Conservation (phyloP, 495 filamentous ascomycete species). For the Lepraria neglecta region DNA sequence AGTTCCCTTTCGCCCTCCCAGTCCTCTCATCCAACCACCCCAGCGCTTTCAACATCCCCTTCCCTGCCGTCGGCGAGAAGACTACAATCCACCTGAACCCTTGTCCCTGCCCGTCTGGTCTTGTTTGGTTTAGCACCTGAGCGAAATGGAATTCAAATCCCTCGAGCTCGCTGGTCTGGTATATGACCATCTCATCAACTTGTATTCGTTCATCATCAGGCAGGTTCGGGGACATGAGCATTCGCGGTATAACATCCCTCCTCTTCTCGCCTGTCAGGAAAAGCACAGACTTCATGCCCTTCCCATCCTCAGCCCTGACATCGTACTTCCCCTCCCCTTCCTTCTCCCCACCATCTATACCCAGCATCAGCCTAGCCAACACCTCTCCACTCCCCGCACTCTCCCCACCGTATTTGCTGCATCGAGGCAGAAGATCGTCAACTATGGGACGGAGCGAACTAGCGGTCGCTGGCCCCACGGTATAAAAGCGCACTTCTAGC, state of each 20-base stretch:
- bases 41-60: constrained; percentile 67
- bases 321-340: constrained; percentile 16
- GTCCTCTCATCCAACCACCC: constrained; percentile 47
- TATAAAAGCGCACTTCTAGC: constrained; percentile 62
- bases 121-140: constrained; percentile 37
- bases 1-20: constrained; percentile 36
- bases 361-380: constrained; percentile 67
- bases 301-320: constrained; percentile 37
- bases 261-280: constrained; percentile 85
- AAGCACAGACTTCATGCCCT: constrained; percentile 53
- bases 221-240: constrained; percentile 51
- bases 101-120: constrained; percentile 26
- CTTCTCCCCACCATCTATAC: constrained; percentile 40
- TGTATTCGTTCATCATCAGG: constrained; percentile 41
- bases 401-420: constrained; percentile 47
- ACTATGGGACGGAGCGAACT: constrained; percentile 58
- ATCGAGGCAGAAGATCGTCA: constrained; percentile 35
- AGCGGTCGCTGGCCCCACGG: constrained; percentile 86
- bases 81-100: constrained; percentile 73
- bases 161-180: constrained; percentile 74
- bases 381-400: constrained; percentile 76
- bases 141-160: constrained; percentile 64
- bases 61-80: constrained; percentile 86
- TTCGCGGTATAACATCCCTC: constrained; percentile 80
- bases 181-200: constrained; percentile 75